Conservation (phyloP, 129 eudicot species). For the Daucus carota region DH1_v3.0 NC_030384.2:29619501-29620000, state of each 20-base stretch:
- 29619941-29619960: slow-evolving; percentile 32
- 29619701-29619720: slow-evolving; percentile 63
- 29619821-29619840: slow-evolving; percentile 77
- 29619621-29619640: slow-evolving; percentile 43
- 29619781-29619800: slow-evolving; percentile 46
- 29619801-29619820: slow-evolving; percentile 61
- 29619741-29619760: slow-evolving; percentile 25
- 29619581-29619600: slow-evolving; percentile 10
- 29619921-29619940: slow-evolving; percentile 46
- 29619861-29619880: slow-evolving; percentile 82
- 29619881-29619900: slow-evolving; percentile 56
- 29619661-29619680: slow-evolving; percentile 65
- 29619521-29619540: slow-evolving; percentile 66
- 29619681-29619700: slow-evolving; percentile 76
- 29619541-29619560: slow-evolving; percentile 35
- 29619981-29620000: slow-evolving; percentile 53
- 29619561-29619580: slow-evolving; percentile 39
- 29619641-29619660: slow-evolving; percentile 48
- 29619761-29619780: slow-evolving; percentile 31
- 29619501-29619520: slow-evolving; percentile 49
- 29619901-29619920: slow-evolving; percentile 72
- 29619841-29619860: slow-evolving; percentile 61
- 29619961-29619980: slow-evolving; percentile 38
- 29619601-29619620: slow-evolving; percentile 46
- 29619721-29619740: slow-evolving; percentile 44